Evolutionary conservation across 2,329 filamentous ascomycete genomes (phyloP), one percentile per base, ranked within the genome.

Genomic region (Immersiporthe knoxdaviesiana): DNA sequence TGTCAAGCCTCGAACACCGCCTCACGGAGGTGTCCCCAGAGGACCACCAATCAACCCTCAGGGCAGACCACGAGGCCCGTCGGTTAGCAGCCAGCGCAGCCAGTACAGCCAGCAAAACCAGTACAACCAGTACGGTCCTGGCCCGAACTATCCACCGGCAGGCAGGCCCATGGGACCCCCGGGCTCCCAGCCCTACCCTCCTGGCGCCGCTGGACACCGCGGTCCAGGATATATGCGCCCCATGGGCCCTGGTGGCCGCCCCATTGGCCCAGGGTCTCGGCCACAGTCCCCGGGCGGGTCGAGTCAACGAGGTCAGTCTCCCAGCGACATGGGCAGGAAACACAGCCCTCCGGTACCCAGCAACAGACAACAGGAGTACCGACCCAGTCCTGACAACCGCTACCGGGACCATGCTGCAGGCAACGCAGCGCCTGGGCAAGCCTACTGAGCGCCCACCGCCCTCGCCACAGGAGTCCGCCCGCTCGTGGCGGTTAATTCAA

Each of bases 1-100:
- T 24, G 92, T 98, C 72, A 97, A 97, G 84, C 93, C 94, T 61
- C 91, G 94, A 60, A 84, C 87, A 54, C 83, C 82, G 27, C 83
- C 80, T 39, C 16, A 24, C 50, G 58, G 50, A 66, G 82, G 82
- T 41, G 83, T 83, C 65, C 84, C 84, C 65, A 82, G 84, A 71
- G 86, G 87, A 50, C 87, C 84, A 70, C 85, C 87, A 3, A 79
- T 89, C 65, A 88, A 85, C 72, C 80, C 82, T 21, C 77, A 74
- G 71, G 75, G 75, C 8, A 77, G 78, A 24, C 78, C 78, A 18
- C 78, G 77, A 69, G 76, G 73, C 47, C 75, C 77, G 63, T 75
- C 77, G 39, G 76, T 76, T 67, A 78, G 79, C 69, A 77, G 80
- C 50, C 79, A 82, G 37, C 81, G 80, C 39, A 44, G 39, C 39